Evolutionary conservation across 2,329 filamentous ascomycete genomes (phyloP), one percentile per base, ranked within the genome.

Genomic region (Pseudogymnoascus sp.): DNA sequence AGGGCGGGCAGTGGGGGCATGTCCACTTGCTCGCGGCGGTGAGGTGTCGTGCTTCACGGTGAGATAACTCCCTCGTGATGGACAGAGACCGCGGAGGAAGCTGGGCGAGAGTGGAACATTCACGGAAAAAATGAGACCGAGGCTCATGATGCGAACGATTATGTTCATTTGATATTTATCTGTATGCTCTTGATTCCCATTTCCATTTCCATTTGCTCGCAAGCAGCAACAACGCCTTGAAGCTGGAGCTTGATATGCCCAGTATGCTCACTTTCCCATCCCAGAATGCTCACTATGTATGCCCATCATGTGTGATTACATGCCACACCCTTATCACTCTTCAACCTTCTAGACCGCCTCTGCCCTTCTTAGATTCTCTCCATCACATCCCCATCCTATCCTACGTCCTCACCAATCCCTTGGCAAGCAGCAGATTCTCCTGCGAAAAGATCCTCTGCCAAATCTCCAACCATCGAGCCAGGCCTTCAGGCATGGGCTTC

Each of bases 381-480:
- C 25, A 5, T 12, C 9, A 14, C 23, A 21, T 16, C n/a, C 18
- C 25, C 14, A 11, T 25, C 23, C 28, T 9, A 9, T 1, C 36
- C 18, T 42, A 46, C 40, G 38, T 62, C 28, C 38, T 34, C 28
- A 28, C 36, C 18, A 62, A 31, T 2, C 60, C 60, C 46, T 62
- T 62, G 14, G 28, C 60, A 42, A 49, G 40, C 16, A 62, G 42
- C 36, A 62, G 8, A 11, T 42, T 49, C 37, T 73, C 70, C 65
- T 74, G 72, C 3, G 80, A 77, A 69, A 90, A 91, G 4, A 92
- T 82, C 62, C 80, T 80, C 75, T 90, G 86, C 88, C 88, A 92
- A 25, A 89, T 79, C 62, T 88, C 87, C 60, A 92, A 77, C 88
- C 89, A 91, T 69, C 85, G 84, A 73, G 87, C 83, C 69, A 91